Base-by-base conservation (phyloP, 2,329 filamentous ascomycete genomes). In the Colletotrichum melonis region DNA sequence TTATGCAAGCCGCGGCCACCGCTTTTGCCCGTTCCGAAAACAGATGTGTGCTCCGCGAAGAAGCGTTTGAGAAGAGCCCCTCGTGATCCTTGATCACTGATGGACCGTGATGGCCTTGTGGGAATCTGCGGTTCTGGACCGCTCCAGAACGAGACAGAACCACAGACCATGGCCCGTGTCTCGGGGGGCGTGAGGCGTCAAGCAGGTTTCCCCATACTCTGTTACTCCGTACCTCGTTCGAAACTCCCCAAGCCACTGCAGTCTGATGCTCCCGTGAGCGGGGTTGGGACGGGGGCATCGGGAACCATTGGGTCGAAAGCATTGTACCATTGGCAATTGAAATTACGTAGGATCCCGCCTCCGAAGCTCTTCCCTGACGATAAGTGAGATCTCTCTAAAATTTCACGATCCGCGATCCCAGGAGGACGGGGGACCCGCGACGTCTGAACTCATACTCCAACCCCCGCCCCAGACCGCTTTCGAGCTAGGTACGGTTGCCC, bases 21-120 rank as follows among this genome's bases (percentile, higher is more conserved):
- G 26, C 58, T 30, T 32, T 67, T 66, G 42, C 49, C 57, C 59
- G 66, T 65, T 73, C 67, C 67, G 67, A 73, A 73, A 70, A 46
- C 70, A 70, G 59, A 16, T 12, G 38, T 56, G 32, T 52, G 42
- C 46, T 65, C 60, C 46, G 67, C 38, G 66, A 24, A 19, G n/a
- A n/a, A 16, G 16, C 22, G 38, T 22, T 65, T 3, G 35, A 32
- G 46, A 63, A 26, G 16, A 6, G 64, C 54, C 54, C 59, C 62
- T 49, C 67, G 60, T 66, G 67, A 73, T 55, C 38, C 38, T 42
- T 14, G 9, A n/a, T 14, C 38, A n/a, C 14, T 42, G 16, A 30
- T 42, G 4, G 32, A 2, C 42, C 30, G 28, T n/a, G 38, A 42
- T 42, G 38, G 38, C 7, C 38, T 42, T 19, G 6, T 6, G 38